phyloP scores from a whole-genome alignment of 192 early-diverging fungal species.

The Cladochytrium replicatum region DNA sequence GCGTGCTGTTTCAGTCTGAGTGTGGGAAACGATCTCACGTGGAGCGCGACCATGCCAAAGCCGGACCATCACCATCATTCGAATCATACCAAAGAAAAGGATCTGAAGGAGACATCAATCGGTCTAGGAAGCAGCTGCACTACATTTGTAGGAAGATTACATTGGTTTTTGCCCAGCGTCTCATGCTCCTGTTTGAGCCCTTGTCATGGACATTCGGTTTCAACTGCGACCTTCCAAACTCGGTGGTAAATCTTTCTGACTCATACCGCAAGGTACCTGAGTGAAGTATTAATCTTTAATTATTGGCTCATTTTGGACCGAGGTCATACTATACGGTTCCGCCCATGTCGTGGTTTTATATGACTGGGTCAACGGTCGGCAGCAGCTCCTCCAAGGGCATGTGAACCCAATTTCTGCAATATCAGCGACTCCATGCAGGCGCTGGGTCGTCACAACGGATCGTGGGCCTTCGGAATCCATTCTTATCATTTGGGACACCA shows the following conservation, averaged over 20 bases:
- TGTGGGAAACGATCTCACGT: no score
- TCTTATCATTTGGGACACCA: constrained; percentile 49
- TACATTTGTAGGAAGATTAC: no score
- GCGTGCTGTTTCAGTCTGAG: no score
- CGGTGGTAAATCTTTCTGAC: constrained; percentile 25
- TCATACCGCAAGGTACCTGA: constrained; percentile 11
- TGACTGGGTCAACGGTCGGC: constrained; percentile 30
- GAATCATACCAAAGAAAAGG: no score
- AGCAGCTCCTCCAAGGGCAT: constrained; percentile 47
- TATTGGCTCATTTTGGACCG: background rate
- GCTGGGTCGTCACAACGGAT: constrained; percentile 46
- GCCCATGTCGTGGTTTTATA: constrained; percentile 43
- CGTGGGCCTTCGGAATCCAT: constrained; percentile 29
- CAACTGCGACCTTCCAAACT: constrained; percentile 21
- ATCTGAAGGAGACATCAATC: no score
- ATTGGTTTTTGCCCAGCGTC: no score
- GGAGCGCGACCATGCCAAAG: no score
- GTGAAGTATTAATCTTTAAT: background rate
- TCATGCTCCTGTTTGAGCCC: no score
- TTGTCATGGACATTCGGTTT: constrained; percentile 41
- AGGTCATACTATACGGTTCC: constrained; percentile 44
- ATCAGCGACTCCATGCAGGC: constrained; percentile 24
- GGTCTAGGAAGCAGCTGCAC: no score
- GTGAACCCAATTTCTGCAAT: constrained; percentile 39
- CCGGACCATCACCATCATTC: no score